These are phyloP conservation scores for Elsinoe ampelina DNA, from an alignment of 2,329 filamentous ascomycete genomes.

Conservation along the genomic window DNA sequence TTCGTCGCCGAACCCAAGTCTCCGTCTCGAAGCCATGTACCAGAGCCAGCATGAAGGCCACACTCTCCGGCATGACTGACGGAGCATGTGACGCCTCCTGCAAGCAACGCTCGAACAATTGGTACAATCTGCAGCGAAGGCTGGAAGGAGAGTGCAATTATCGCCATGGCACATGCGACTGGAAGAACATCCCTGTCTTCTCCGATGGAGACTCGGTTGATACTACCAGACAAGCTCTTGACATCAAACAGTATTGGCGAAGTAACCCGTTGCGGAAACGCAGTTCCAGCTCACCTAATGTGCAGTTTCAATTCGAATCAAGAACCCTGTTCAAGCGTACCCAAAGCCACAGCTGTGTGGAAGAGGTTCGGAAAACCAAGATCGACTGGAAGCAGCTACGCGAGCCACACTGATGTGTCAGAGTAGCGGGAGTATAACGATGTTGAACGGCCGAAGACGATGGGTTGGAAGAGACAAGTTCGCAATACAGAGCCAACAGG, in stretches of 20 bases:
- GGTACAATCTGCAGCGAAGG: slow-evolving; percentile 5
- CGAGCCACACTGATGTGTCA: background rate
- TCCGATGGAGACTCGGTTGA: slow-evolving; percentile 5
- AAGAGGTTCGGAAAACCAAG: background rate
- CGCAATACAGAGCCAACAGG: background rate
- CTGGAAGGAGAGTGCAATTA: slow-evolving; percentile 10
- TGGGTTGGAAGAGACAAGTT: background rate
- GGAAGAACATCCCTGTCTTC: slow-evolving; percentile 8
- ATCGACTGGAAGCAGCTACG: slow-evolving; percentile 1
- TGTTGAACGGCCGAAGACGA: too few species aligned
- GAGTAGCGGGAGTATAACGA: too few species aligned
- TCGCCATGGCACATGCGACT: slow-evolving; percentile 7
- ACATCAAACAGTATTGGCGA: slow-evolving; percentile 5
- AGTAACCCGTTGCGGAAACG: slow-evolving; percentile 4
- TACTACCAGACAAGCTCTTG: background rate
- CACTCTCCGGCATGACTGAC: background rate
- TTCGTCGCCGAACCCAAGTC: slow-evolving; percentile 6
- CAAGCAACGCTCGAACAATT: slow-evolving; percentile 1
- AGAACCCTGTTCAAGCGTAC: background rate
- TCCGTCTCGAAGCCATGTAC: slow-evolving; percentile 13
- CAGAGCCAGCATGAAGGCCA: slow-evolving; percentile 2
- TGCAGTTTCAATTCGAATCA: background rate
- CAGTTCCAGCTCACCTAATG: background rate
- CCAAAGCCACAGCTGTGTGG: slow-evolving; percentile 2
- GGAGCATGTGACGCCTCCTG: background rate